Conservation (phyloP, 2,329 filamentous ascomycete species). For the Trichoderma oligosporum region DNA sequence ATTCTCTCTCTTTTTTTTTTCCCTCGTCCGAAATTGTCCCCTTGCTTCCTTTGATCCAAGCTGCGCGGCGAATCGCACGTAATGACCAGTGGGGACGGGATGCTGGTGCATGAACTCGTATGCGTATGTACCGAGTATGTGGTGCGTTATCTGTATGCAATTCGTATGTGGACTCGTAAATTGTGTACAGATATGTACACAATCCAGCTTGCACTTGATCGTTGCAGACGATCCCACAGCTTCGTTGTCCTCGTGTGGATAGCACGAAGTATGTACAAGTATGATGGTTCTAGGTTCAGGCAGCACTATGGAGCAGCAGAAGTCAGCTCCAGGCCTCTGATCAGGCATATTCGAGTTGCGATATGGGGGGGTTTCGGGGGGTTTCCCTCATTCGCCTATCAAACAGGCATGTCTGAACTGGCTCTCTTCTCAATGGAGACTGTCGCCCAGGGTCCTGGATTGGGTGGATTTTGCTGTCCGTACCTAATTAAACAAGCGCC, state of each 20-base stretch:
- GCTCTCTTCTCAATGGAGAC: slow-evolving; percentile 2
- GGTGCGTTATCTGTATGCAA: not conserved
- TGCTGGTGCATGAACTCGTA: slow-evolving; percentile 17
- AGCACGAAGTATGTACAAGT: not conserved
- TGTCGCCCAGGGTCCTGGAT: slow-evolving; percentile 7
- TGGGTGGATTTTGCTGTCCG: slow-evolving; percentile 11
- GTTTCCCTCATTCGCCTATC: slow-evolving; percentile 16
- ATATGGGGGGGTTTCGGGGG: not conserved
- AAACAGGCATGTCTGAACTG: slow-evolving; percentile 9
- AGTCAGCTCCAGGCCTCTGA: slow-evolving; percentile 2
- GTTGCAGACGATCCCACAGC: not conserved
- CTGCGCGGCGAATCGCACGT: not conserved
- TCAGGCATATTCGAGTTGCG: not conserved
- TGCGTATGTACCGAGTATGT: not conserved
- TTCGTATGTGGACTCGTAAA: not conserved
- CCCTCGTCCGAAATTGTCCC: not conserved
- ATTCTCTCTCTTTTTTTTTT: not conserved
- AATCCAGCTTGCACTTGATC: slow-evolving; percentile 1
- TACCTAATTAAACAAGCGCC: slow-evolving; percentile 18
- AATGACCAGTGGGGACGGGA: slow-evolving; percentile 1
- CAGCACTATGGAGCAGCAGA: too few relatives aligned
- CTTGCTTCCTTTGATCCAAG: slow-evolving; percentile 14
- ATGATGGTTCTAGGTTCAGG: not conserved
- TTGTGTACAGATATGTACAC: not conserved
- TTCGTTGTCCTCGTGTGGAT: not conserved